A percentile compares a stretch with the other conserved stretches of the same genome.
These are phyloP conservation scores for Jamesozyma piceae DNA, from an alignment of 805 yeast species.

Conservation along the genomic window DNA sequence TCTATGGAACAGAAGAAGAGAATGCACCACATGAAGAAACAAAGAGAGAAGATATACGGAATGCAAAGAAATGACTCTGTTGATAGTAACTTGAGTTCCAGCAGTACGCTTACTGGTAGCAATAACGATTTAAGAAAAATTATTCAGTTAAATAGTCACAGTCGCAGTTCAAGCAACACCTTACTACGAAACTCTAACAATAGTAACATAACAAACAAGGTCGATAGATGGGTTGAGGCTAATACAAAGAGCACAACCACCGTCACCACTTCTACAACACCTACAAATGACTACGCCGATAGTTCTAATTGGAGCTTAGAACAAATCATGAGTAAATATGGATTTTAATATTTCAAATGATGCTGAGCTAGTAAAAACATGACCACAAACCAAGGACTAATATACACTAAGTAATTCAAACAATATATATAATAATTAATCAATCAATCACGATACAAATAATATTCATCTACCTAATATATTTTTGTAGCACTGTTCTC, in stretches of 20 bases:
- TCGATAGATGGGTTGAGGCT: neutral
- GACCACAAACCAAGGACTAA: no score
- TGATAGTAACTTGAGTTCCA: slow-evolving; percentile 10
- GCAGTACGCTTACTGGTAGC: slow-evolving; percentile 13
- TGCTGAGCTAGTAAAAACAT: no score
- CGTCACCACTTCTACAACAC: neutral
- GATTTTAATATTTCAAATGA: no score
- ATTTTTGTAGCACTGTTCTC: no score
- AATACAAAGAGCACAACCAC: neutral
- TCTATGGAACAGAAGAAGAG: neutral
- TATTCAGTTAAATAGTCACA: neutral
- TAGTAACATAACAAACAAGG: neutral
- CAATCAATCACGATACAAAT: neutral
- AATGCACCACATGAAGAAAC: neutral
- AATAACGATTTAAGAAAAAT: slow-evolving; percentile 5
- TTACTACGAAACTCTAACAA: neutral
- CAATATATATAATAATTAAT: no score
- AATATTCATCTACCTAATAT: neutral
- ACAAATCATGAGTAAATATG: slow-evolving; percentile 9
- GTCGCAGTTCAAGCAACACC: neutral
- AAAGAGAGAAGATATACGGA: slow-evolving; percentile 11
- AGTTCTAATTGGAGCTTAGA: slow-evolving; percentile 9
- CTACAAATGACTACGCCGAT: neutral
- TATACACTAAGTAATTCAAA: no score
- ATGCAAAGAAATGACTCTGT: slow-evolving; percentile 19